Evolutionary conservation across 2,329 filamentous ascomycete genomes (phyloP), one percentile per base, ranked within the genome.

Genomic region (Ilyonectria robusta): DNA sequence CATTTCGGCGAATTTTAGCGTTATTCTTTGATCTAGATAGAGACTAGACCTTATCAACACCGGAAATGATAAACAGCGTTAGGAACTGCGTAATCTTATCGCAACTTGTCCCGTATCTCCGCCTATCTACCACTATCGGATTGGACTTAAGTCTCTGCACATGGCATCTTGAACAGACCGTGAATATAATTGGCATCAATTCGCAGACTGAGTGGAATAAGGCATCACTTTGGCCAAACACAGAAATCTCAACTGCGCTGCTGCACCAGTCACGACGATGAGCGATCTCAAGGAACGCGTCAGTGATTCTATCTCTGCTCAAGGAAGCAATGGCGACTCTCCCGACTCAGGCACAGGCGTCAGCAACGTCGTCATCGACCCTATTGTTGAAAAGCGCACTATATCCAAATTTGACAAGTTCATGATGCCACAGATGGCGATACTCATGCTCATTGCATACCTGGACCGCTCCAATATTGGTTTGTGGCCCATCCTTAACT

Each of bases 381-480:
- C 59, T 2, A 31, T 47, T 1, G 35, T 61, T 1, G 63, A 74
- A 35, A 57, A 57, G 6, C 63, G 53, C 0, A 69, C 72, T 1
- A 59, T 78, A 6, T 70, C 65, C 9, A 78, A 76, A 21, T 76
- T 78, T 40, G 75, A 78, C 70, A 71, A 68, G 13, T 74, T 73
- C 3, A 62, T 78, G 8, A 74, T 78, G 66, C 76, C 76, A 0
- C 75, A 76, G 26, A 71, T 76, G 65, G 67, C 73, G 0, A 54
- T 77, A 4, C 61, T 78, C 0, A 67, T 77, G 11, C 53, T 78
- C 0, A 71, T 78, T 0, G 72, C 73, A 0, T 78, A 77, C 6
- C 59, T 78, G 0, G 76, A 78, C 4, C 65, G 75, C 29, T 75
- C 75, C 26, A 77, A 77, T 21, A 76, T 77, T 7, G 75, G 75